These are phyloP conservation scores for Xylaria sp. DNA, from an alignment of 2,329 filamentous ascomycete genomes.

Conservation along the genomic window DNA sequence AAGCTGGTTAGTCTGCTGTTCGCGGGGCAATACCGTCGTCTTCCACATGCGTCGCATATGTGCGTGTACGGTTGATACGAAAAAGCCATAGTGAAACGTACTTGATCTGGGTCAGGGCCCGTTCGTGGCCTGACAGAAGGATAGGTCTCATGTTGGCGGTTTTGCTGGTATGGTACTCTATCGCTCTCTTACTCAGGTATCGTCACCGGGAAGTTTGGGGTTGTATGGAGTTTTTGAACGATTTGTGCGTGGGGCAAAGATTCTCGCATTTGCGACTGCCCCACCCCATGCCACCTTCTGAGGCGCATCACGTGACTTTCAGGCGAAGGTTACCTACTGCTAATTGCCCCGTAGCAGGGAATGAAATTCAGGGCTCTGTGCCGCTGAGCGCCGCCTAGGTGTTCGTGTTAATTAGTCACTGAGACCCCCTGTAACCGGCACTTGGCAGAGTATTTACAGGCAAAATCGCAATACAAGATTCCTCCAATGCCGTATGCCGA, in stretches of 20 bases:
- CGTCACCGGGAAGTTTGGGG: conserved; percentile 27
- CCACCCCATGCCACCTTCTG: conserved; percentile 20
- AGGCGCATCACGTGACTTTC: conserved; percentile 17
- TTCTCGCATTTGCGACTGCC: conserved; percentile 14
- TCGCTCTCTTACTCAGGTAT: conserved; percentile 2
- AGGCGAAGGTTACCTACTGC: not conserved
- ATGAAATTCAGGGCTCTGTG: too few relatives aligned
- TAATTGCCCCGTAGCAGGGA: too few relatives aligned
- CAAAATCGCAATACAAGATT: too few relatives aligned
- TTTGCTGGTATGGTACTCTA: conserved; percentile 11
- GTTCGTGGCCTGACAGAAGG: conserved; percentile 93
- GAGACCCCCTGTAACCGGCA: too few relatives aligned
- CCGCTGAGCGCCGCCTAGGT: too few relatives aligned
- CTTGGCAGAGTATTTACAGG: too few relatives aligned
- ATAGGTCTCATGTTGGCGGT: conserved; percentile 87
- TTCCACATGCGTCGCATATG: too few relatives aligned
- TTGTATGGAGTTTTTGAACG: conserved; percentile 37
- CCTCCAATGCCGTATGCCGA: too few relatives aligned
- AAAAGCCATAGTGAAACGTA: conserved; percentile 49
- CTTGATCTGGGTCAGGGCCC: conserved; percentile 93
- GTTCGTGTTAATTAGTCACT: too few relatives aligned
- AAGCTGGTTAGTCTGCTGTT: conserved; percentile 23
- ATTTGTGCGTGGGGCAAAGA: conserved; percentile 31
- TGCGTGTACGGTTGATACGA: too few relatives aligned
- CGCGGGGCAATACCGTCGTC: conserved; percentile 18